phyloP scores from a whole-genome alignment of 164 flowering plant genomes.

The Cinnamomum chago region DNA sequence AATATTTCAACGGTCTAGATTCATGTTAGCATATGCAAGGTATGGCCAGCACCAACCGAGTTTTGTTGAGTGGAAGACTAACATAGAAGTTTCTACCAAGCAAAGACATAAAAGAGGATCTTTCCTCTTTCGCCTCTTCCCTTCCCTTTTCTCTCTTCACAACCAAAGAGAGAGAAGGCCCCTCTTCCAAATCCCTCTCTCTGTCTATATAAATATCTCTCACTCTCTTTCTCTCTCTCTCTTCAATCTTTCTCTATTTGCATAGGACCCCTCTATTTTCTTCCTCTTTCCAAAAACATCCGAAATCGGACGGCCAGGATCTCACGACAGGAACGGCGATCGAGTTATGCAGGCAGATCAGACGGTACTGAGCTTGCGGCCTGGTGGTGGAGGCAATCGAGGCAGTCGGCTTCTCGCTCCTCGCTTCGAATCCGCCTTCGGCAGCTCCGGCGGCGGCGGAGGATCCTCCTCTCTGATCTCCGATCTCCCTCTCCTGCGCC shows the following conservation, averaged over 20 bases:
- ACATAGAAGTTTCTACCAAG: too few relatives aligned
- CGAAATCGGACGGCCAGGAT: conserved; percentile 14
- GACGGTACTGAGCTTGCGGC: conserved; percentile 84
- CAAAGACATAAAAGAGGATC: conserved; percentile 8
- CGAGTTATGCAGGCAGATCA: conserved; percentile 94
- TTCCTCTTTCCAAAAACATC: neutral
- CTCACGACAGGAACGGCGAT: neutral
- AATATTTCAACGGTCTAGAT: too few relatives aligned
- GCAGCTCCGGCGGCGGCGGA: conserved; percentile 18
- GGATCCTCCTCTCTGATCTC: conserved; percentile 10
- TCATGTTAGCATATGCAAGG: too few relatives aligned
- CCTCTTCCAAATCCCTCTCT: neutral
- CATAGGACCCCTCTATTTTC: neutral
- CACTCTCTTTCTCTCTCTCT: neutral
- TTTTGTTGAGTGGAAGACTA: too few relatives aligned
- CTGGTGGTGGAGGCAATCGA: conserved; percentile 80
- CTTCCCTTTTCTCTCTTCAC: conserved; percentile 8
- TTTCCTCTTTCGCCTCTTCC: neutral
- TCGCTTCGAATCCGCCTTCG: conserved; percentile 46
- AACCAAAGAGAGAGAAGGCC: conserved; percentile 1
- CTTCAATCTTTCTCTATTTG: neutral
- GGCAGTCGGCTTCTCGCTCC: conserved; percentile 52
- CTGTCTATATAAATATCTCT: too few relatives aligned
- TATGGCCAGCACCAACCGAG: too few relatives aligned
- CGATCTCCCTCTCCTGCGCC: conserved; percentile 37